Percentiles rank a stretch among this genome's conserved stretches.
Evolutionary conservation across 2,329 filamentous ascomycete genomes (phyloP).

Genomic region (Fusarium tanahbumbuense): DNA sequence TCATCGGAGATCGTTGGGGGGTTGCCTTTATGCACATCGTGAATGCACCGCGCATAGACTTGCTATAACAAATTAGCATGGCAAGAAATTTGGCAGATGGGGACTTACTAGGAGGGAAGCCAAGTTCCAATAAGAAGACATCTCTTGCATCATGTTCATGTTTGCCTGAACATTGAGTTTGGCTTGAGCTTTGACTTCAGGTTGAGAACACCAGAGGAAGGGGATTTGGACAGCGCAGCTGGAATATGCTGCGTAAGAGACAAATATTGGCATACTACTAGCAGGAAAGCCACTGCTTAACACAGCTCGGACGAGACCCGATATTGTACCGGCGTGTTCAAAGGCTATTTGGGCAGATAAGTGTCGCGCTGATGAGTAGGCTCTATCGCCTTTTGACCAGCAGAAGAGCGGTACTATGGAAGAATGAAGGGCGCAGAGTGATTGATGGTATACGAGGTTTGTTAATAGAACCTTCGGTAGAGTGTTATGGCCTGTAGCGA

Average conservation of each 20-base stretch:
- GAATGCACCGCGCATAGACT: background rate
- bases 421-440: background rate
- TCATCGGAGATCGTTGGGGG: background rate
- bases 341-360: background rate
- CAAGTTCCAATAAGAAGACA: background rate
- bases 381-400: background rate
- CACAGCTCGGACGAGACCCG: rapidly evolving
- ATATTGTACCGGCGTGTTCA: background rate
- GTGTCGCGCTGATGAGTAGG: background rate
- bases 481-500: rapidly evolving
- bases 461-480: background rate
- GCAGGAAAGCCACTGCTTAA: rapidly evolving
- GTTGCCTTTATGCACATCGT: background rate
- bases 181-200: rapidly evolving
- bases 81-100: too few species aligned
- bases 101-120: too few species aligned
- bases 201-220: background rate
- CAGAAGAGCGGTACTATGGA: conserved; percentile 11
- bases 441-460: background rate
- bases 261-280: background rate
- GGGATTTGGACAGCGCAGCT: conserved; percentile 3
- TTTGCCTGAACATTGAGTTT: background rate
- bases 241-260: background rate
- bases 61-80: background rate
- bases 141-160: background rate